These are phyloP conservation scores for Trichoderma afroharzianum DNA, from an alignment of 2,329 filamentous ascomycete genomes.

Conservation along the genomic window DNA sequence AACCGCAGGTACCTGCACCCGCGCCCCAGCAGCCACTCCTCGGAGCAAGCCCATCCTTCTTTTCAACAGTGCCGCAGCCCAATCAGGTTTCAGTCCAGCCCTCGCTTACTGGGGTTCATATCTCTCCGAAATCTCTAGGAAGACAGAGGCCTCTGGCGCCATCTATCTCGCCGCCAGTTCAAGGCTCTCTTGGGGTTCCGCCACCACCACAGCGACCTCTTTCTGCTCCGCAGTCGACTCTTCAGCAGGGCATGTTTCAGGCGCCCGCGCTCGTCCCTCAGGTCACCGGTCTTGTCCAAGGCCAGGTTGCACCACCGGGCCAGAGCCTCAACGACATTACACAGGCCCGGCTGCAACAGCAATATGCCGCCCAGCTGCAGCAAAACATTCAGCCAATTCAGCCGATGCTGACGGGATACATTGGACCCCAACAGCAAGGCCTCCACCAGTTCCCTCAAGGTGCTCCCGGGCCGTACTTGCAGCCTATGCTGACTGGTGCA, in stretches of 20 bases:
- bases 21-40: conserved; percentile 41
- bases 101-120: conserved; percentile 3
- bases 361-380: conserved; percentile 50
- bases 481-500: conserved; percentile 49
- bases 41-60: conserved; percentile 58
- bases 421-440: conserved; percentile 33
- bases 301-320: conserved; percentile 65
- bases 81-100: conserved; percentile 4
- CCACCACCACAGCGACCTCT: conserved; percentile 78
- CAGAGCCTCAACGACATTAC: conserved; percentile 73
- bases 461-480: conserved; percentile 38
- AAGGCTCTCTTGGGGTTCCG: conserved; percentile 63
- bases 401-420: conserved; percentile 36
- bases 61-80: conserved; percentile 35
- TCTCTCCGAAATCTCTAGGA: conserved; percentile 30
- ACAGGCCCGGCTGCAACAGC: conserved; percentile 63
- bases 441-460: conserved; percentile 38
- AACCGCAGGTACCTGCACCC: not conserved
- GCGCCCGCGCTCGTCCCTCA: conserved; percentile 77
- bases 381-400: conserved; percentile 39
- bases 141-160: conserved; percentile 67
- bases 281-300: conserved; percentile 67
- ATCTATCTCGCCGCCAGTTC: conserved; percentile 51
- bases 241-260: conserved; percentile 68
- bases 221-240: conserved; percentile 76